Conservation (phyloP, 257 asterid genomes). For the Coffea eugenioides region DNA sequence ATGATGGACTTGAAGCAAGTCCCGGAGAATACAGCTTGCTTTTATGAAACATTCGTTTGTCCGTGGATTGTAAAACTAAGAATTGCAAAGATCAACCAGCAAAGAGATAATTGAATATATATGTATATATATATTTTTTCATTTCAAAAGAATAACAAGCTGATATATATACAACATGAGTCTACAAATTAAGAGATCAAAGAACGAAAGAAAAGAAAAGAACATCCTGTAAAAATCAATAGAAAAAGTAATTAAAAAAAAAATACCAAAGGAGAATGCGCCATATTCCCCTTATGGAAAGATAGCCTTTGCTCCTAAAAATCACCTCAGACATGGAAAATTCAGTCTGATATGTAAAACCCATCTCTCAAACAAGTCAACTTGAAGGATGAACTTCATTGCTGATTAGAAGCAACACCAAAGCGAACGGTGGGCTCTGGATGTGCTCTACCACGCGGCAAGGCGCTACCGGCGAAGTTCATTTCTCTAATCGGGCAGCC, state of each 20-base stretch:
- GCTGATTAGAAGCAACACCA: slow-evolving; percentile 15
- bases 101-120: background rate
- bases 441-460: background rate
- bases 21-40: background rate
- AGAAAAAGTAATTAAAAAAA: background rate
- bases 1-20: background rate
- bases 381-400: slow-evolving; percentile 11
- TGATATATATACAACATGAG: background rate
- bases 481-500: slow-evolving; percentile 21
- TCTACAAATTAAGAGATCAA: background rate
- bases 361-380: background rate
- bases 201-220: background rate
- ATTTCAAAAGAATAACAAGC: background rate
- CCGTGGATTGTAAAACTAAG: background rate
- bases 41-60: background rate
- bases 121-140: background rate
- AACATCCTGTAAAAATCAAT: background rate
- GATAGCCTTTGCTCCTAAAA: background rate
- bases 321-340: background rate
- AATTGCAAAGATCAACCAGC: background rate
- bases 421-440: slow-evolving; percentile 6
- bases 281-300: background rate
- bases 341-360: background rate
- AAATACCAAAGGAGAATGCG: background rate
- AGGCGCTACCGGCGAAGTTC: slow-evolving; percentile 28